These are phyloP conservation scores for Tylopilus vinaceipallidus DNA, from an alignment of 768 basidiomycete genomes.

Conservation along the genomic window DNA sequence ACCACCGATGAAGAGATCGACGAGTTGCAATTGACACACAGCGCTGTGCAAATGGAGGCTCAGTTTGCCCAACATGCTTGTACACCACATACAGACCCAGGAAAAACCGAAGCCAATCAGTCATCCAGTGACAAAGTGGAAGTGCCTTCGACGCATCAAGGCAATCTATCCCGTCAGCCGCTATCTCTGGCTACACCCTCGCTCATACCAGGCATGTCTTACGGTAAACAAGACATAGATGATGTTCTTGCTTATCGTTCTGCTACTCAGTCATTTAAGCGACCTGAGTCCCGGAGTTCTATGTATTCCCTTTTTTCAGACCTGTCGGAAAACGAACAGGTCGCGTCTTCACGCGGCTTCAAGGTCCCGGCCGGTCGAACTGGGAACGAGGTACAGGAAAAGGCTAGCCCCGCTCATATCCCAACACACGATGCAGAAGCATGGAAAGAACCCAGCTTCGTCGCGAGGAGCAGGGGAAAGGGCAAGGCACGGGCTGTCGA, in stretches of 20 bases:
- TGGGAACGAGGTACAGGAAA: not conserved
- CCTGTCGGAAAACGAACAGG: not conserved
- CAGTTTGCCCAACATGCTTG: not conserved
- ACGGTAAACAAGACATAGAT: not conserved
- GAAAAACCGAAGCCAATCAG: not conserved
- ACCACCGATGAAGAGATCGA: constrained; percentile 12
- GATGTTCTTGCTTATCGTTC: not conserved
- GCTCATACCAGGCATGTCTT: not conserved
- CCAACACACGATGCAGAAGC: constrained; percentile 26
- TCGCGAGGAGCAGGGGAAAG: constrained; percentile 21
- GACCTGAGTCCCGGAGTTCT: constrained; percentile 5
- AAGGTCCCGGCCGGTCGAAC: not conserved
- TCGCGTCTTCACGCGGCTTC: not conserved
- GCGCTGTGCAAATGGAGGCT: not conserved
- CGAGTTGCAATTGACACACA: constrained; percentile 3
- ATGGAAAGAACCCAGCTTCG: constrained; percentile 35
- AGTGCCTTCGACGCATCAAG: not conserved
- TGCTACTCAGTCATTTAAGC: not conserved
- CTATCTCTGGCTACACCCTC: not conserved
- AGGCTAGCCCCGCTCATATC: not conserved
- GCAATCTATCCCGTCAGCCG: not conserved
- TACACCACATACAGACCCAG: not conserved
- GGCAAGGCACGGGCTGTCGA: constrained; percentile 13
- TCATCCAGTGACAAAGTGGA: constrained; percentile 8
- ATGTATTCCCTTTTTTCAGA: constrained; percentile 30